Evolutionary conservation across 495 filamentous ascomycete genomes (phyloP).

Genomic region (Aspergillus conjunctus): DNA sequence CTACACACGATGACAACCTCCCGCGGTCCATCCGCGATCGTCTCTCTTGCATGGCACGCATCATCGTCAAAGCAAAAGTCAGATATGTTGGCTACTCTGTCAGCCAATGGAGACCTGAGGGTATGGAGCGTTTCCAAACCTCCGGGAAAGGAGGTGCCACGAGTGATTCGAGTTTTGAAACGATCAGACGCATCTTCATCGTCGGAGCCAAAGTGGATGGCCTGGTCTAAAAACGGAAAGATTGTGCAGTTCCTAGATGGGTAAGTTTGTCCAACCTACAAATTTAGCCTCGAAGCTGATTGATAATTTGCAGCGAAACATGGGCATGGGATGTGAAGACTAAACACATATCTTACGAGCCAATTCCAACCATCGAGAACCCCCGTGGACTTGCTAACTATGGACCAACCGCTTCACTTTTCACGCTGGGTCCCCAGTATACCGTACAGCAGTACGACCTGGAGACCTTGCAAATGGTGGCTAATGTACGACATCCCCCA

Average conservation of each 20-base stretch:
- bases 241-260: constrained; percentile 91
- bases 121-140: constrained; percentile 97
- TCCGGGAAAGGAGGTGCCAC: constrained; percentile 70
- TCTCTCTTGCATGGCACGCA: constrained; percentile 93
- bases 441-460: constrained; percentile 94
- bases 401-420: constrained; percentile 86
- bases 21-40: constrained; percentile 82
- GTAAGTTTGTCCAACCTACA: constrained; percentile 55
- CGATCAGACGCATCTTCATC: constrained; percentile 67
- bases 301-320: constrained; percentile 67
- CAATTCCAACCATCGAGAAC: constrained; percentile 80
- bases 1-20: constrained; percentile 86
- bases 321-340: constrained; percentile 96
- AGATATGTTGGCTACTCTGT: constrained; percentile 95
- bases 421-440: constrained; percentile 85
- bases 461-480: constrained; percentile 77
- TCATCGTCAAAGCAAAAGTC: constrained; percentile 97
- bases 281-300: constrained; percentile 11
- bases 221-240: constrained; percentile 96
- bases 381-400: constrained; percentile 83
- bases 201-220: constrained; percentile 89
- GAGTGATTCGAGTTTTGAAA: constrained; percentile 86
- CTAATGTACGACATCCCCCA: constrained; percentile 81
- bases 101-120: constrained; percentile 85
- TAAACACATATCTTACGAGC: constrained; percentile 87